Base-by-base conservation (phyloP, 805 yeast genomes). In the Candida ponderosae region DNA sequence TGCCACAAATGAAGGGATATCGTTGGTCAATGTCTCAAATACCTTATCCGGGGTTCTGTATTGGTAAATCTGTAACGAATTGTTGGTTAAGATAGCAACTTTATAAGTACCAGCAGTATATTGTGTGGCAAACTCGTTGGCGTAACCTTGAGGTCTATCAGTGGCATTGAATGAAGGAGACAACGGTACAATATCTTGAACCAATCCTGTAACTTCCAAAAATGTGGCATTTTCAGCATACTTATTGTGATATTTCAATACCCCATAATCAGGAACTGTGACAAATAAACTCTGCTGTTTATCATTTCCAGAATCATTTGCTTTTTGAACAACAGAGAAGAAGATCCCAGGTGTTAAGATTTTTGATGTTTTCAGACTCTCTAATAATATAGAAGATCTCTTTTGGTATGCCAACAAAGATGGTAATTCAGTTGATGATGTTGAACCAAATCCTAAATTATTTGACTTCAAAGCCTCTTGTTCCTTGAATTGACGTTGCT, bases 291-390 rank as follows among this genome's bases (percentile, higher is more conserved):
- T 70, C 41, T 73, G 60, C n/a, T 57, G 52, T 14, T 44, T 35
- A 3, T 37, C 16, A 7, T 41, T 47, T 24, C n/a, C n/a, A n/a
- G n/a, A n/a, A n/a, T 24, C 15, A 17, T 16, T 42, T 15, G 45
- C 45, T 34, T 53, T 53, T 10, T 42, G 63, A 36, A 74, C 71
- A 11, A 81, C 83, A 29, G 85, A 81, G 42, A 89, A 68, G 50
- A 79, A 89, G 4, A 87, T 79, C n/a, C 95, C 95, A 1, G 96
- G 96, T 17, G 94, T 77, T 23, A 86, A 66, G 11, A 89, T 65
- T 24, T 74, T 69, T 19, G 83, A 69, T 10, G 76, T 65, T 30
- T 72, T 64, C 20, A 82, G 69, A 32, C 81, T 73, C 41, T 70
- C 72, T 40, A 80, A 63, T 34, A 87, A 54, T 3, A 68, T 58